Evolutionary conservation across 495 filamentous ascomycete species (phyloP).

Genomic region (Bacidia rubella): DNA sequence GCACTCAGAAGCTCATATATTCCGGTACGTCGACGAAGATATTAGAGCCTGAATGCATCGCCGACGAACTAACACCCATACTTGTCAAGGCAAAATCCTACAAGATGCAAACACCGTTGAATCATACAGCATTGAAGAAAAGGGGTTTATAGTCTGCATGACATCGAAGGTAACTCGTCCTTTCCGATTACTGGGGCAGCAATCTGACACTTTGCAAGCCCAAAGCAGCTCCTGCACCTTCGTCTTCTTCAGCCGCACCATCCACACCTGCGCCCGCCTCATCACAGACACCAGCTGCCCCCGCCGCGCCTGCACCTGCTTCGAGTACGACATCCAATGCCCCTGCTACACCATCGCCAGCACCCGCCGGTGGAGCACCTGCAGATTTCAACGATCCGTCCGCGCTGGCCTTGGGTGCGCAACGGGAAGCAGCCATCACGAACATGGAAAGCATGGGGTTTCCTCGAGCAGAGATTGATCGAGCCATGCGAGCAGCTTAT

Average conservation of each 20-base stretch:
- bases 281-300: slow-evolving; percentile 43
- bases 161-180: slow-evolving; percentile 63
- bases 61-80: neutral
- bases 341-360: slow-evolving; percentile 56
- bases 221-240: slow-evolving; percentile 50
- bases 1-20: slow-evolving; percentile 88
- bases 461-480: slow-evolving; percentile 67
- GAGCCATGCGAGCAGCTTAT: slow-evolving; percentile 89
- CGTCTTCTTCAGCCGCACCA: slow-evolving; percentile 42
- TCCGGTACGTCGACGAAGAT: slow-evolving; percentile 52
- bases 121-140: slow-evolving; percentile 96
- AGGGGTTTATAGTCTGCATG: slow-evolving; percentile 97
- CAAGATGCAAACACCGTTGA: slow-evolving; percentile 93
- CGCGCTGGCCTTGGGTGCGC: slow-evolving; percentile 63
- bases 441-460: slow-evolving; percentile 98
- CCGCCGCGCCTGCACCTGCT: slow-evolving; percentile 39
- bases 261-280: slow-evolving; percentile 58
- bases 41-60: neutral
- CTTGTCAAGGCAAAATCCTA: slow-evolving; percentile 73
- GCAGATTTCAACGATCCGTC: slow-evolving; percentile 58
- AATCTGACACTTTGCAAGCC: slow-evolving; percentile 32
- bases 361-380: slow-evolving; percentile 32
- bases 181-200: neutral
- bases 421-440: slow-evolving; percentile 66
- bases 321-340: slow-evolving; percentile 33